These are phyloP conservation scores for Hylodesmum podocarpum DNA, from an alignment of 306 rosid species.

Conservation along the genomic window DNA sequence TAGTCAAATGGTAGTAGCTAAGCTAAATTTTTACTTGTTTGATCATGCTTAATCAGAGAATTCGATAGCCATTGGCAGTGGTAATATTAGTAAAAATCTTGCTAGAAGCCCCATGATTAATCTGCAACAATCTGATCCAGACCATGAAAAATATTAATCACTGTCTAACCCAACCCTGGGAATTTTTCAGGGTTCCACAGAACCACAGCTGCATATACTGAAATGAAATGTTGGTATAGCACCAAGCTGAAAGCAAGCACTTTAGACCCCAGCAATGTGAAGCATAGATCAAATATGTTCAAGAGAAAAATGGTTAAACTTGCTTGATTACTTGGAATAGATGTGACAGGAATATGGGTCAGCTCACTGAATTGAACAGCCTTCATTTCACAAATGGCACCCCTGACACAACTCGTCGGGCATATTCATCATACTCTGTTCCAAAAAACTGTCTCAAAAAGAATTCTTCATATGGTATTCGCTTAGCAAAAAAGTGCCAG, in stretches of 20 bases:
- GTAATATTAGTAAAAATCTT: background rate
- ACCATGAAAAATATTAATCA: slow-evolving; percentile 5
- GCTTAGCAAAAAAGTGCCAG: slow-evolving; percentile 56
- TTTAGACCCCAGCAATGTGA: background rate
- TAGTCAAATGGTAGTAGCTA: slow-evolving; percentile 9
- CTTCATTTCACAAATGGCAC: slow-evolving; percentile 73
- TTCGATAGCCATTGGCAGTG: background rate
- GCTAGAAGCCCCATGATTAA: background rate
- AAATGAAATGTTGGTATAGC: background rate
- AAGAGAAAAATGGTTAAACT: background rate
- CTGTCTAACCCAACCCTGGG: background rate
- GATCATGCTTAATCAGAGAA: background rate
- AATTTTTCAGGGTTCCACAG: background rate
- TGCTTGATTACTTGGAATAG: background rate
- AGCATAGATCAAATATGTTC: background rate
- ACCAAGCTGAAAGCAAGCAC: slow-evolving; percentile 12
- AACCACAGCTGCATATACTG: slow-evolving; percentile 11
- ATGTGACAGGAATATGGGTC: slow-evolving; percentile 12
- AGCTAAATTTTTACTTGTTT: slow-evolving; percentile 9
- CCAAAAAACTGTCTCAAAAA: slow-evolving; percentile 80
- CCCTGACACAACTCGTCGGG: slow-evolving; percentile 62
- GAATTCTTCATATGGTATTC: slow-evolving; percentile 80
- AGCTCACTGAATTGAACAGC: background rate
- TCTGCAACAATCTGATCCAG: background rate
- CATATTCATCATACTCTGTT: slow-evolving; percentile 56